Evolutionary conservation across 1,284 basidiomycete genomes (phyloP).

Genomic region (Rhodotorula sp.): DNA sequence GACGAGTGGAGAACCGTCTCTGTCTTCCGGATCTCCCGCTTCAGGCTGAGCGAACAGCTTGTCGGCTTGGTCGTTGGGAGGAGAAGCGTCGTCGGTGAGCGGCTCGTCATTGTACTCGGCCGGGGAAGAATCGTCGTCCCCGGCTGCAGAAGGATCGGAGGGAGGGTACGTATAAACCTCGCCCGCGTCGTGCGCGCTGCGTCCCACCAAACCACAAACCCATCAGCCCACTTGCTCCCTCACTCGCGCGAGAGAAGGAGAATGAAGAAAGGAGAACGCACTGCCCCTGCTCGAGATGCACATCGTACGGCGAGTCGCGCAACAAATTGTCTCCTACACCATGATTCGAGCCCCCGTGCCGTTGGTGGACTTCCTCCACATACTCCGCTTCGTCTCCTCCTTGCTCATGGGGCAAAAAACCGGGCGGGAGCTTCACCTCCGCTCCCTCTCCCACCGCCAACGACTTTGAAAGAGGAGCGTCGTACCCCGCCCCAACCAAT

Average conservation of each 20-base stretch:
- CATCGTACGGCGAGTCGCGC: not conserved
- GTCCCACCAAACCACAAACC: not conserved
- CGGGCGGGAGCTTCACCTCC: conserved; percentile 17
- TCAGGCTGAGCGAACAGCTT: too few relatives aligned
- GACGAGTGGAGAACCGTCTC: not conserved
- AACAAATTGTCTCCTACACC: conserved; percentile 15
- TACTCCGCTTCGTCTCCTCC: not conserved
- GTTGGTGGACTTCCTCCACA: conserved; percentile 20
- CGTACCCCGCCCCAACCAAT: conserved; percentile 16
- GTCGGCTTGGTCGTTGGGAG: too few relatives aligned
- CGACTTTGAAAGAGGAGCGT: not conserved
- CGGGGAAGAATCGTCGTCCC: not conserved
- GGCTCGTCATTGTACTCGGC: not conserved
- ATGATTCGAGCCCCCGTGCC: conserved; percentile 9
- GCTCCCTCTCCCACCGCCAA: not conserved
- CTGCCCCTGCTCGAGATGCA: conserved; percentile 16
- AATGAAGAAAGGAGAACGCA: conserved; percentile 6
- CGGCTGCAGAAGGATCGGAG: too few relatives aligned
- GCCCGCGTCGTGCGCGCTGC: too few relatives aligned
- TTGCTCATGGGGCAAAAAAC: not conserved
- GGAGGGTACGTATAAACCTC: too few relatives aligned
- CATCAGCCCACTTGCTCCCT: not conserved
- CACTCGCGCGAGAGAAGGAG: not conserved
- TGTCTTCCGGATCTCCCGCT: too few relatives aligned
- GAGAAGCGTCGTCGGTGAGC: not conserved